Percentiles rank a stretch among this genome's conserved stretches.
These are phyloP conservation scores for Zychaea mexicana DNA, from an alignment of 371 early-diverging fungal species.

Conservation along the genomic window DNA sequence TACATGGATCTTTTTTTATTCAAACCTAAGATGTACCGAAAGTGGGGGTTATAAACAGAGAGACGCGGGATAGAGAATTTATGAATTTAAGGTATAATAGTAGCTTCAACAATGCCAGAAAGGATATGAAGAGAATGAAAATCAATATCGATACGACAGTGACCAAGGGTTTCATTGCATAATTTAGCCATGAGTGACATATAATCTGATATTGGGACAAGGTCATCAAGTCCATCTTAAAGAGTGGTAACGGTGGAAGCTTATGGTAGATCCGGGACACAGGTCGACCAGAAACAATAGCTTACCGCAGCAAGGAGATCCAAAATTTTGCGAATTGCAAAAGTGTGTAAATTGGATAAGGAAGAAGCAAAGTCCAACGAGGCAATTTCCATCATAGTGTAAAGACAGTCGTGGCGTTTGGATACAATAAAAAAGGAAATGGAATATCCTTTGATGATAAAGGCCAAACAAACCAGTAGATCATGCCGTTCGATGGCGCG, in stretches of 20 bases:
- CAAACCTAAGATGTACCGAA: too few species aligned
- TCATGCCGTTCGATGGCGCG: conserved; percentile 19
- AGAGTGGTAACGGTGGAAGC: conserved; percentile 6
- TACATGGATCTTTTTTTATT: too few species aligned
- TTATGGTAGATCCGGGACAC: conserved; percentile 12
- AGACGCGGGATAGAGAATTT: too few species aligned
- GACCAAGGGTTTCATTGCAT: conserved; percentile 19
- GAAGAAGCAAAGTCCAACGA: conserved; percentile 19
- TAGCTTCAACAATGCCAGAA: background rate
- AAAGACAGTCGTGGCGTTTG: conserved; percentile 18
- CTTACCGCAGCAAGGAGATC: conserved; percentile 21
- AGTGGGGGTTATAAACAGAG: too few species aligned
- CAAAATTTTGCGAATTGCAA: conserved; percentile 22
- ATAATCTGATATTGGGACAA: conserved; percentile 23
- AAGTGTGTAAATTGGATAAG: conserved; percentile 23
- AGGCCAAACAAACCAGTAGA: conserved; percentile 19
- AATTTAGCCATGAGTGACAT: conserved; percentile 23
- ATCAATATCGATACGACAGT: conserved; percentile 24
- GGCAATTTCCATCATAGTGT: conserved; percentile 23
- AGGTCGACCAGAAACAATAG: conserved; percentile 21
- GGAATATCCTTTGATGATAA: conserved; percentile 20
- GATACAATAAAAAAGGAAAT: conserved; percentile 26
- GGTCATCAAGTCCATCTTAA: conserved; percentile 16
- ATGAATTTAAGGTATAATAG: too few species aligned
- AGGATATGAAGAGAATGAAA: conserved; percentile 9